Evolutionary conservation across 1,284 basidiomycete species (phyloP).

Genomic region (Grifola frondosa): DNA sequence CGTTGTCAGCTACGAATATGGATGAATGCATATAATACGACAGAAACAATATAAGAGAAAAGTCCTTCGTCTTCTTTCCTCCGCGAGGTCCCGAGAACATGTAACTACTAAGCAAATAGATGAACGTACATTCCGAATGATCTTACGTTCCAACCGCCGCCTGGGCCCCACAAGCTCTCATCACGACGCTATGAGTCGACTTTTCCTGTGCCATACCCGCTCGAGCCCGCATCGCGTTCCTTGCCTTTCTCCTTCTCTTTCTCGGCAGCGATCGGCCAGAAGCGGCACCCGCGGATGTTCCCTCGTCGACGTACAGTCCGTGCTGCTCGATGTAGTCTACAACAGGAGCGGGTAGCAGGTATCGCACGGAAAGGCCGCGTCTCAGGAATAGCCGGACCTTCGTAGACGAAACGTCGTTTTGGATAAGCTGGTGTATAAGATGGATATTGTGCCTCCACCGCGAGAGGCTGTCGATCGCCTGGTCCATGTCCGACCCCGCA

Average conservation of each 20-base stretch:
- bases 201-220: no score
- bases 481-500: constrained; percentile 89
- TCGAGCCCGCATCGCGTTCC: no score
- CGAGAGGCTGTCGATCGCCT: constrained; percentile 73
- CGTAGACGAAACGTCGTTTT: constrained; percentile 97
- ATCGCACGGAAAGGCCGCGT: constrained; percentile 91
- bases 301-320: constrained; percentile 70
- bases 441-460: constrained; percentile 90
- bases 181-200: no score
- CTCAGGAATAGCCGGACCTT: constrained; percentile 91
- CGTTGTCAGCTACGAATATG: no score
- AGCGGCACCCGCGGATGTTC: constrained; percentile 27
- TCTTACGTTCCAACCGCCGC: no score
- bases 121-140: no score
- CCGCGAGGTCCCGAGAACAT: no score
- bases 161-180: no score
- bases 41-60: no score
- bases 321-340: constrained; percentile 94
- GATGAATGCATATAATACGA: no score
- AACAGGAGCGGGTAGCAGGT: constrained; percentile 88
- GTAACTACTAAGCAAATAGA: no score
- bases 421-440: constrained; percentile 93
- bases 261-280: constrained; percentile 24
- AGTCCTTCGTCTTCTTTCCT: no score
- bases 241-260: constrained; percentile 43